These are phyloP conservation scores for Melampsora americana DNA, from an alignment of 1,284 basidiomycete genomes.

Conservation along the genomic window DNA sequence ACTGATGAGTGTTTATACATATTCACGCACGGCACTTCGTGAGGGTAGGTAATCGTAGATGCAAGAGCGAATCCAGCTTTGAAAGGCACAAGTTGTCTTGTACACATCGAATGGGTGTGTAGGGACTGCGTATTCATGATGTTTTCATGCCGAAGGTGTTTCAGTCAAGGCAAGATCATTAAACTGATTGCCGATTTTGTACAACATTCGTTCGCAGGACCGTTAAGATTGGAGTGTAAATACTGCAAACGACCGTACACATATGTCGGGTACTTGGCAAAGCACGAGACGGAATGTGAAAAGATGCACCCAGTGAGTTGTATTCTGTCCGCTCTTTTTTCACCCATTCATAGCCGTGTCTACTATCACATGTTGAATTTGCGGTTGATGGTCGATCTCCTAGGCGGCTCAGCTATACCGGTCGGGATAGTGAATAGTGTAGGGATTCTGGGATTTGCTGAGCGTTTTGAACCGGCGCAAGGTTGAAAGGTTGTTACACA, in stretches of 20 bases:
- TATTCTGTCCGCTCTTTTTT: too few species aligned
- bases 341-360: too few species aligned
- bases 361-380: too few species aligned
- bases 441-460: too few species aligned
- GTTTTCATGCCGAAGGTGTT: neutral
- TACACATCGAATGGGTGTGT: neutral
- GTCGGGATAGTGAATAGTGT: too few species aligned
- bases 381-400: too few species aligned
- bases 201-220: neutral
- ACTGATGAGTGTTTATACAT: too few species aligned
- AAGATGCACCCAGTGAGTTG: neutral
- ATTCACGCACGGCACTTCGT: too few species aligned
- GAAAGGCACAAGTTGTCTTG: neutral
- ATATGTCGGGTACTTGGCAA: neutral
- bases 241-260: neutral
- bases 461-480: too few species aligned
- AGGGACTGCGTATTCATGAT: neutral
- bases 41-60: neutral
- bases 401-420: too few species aligned
- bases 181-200: neutral
- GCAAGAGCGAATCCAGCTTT: neutral
- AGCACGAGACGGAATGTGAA: neutral
- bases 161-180: neutral
- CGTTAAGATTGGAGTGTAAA: neutral
- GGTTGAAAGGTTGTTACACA: too few species aligned